These are phyloP conservation scores for Rhizopus microsporus DNA, from an alignment of 371 early-diverging fungal genomes.

Conservation along the genomic window DNA sequence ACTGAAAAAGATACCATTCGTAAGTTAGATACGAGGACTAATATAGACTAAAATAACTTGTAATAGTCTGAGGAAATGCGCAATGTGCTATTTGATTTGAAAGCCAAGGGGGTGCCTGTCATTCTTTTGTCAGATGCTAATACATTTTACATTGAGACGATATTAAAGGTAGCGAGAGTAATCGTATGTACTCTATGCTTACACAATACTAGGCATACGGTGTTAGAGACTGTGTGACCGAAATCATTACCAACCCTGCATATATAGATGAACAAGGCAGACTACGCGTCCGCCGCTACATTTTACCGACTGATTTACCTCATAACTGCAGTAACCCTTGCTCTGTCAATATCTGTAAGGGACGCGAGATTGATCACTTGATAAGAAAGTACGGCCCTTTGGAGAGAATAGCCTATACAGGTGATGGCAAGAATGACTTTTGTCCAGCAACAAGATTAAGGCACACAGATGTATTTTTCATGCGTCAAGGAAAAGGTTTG, in stretches of 20 bases:
- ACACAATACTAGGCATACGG: constrained; percentile 47
- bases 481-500: constrained; percentile 19
- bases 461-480: constrained; percentile 24
- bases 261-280: constrained; percentile 54
- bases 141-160: constrained; percentile 68
- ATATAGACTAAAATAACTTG: background rate
- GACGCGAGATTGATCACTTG: constrained; percentile 41
- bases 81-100: constrained; percentile 47
- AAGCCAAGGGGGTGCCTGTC: constrained; percentile 53
- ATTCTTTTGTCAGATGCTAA: constrained; percentile 78
- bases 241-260: constrained; percentile 76
- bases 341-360: constrained; percentile 78
- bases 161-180: constrained; percentile 52
- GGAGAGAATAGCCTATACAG: constrained; percentile 39
- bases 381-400: constrained; percentile 33
- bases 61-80: constrained; percentile 58
- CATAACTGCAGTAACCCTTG: constrained; percentile 71
- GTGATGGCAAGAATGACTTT: constrained; percentile 52
- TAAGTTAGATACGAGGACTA: constrained; percentile 35
- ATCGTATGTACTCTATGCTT: background rate
- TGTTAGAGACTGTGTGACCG: constrained; percentile 53
- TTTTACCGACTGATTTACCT: constrained; percentile 43
- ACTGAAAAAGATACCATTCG: constrained; percentile 62
- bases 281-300: constrained; percentile 54
- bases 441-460: constrained; percentile 44